Base-by-base conservation (phyloP, 768 basidiomycete genomes). In the Macrolepiota albuminosa region DNA sequence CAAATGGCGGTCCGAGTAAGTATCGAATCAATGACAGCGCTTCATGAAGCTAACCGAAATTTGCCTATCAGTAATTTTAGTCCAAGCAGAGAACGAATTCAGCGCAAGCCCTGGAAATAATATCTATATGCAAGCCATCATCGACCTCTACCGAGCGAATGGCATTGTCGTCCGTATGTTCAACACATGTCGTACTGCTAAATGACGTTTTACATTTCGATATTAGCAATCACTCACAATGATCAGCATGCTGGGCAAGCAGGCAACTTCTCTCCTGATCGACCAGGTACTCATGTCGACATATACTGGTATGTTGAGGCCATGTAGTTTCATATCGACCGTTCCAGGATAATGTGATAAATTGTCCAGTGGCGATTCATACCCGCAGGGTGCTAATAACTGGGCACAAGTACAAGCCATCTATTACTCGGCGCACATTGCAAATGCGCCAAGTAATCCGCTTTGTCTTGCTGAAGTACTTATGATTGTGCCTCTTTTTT, bases 31-130 rank as follows among this genome's bases (percentile, higher is more conserved):
- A 10, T 39, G 6, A 21, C 14, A 51, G 33, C 55, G 21, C 26
- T 39, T 47, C 26, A 42, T 16, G 42, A 55, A 11, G 26, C 5
- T 40, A 24, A 56, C 31, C 18, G 9, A 54, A 18, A 24, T 57
- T 16, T 9, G 6, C 46, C 46, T 14, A 24, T 29, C 61, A 81
- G 81, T 82, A 60, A 80, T 78, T 42, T 73, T 81, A 40, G 74
- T 77, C 10, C 77, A 84, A 71, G 80, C 81, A 6, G 84, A 84
- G 63, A 85, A 85, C 60, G 84, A 85, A 66, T 84, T 76, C 67
- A 80, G 73, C 34, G 74, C 67, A 52, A 78, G 76, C 49, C 66
- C 76, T 43, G 71, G 40, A 53, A 75, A 75, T 62, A 78, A 76
- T 64, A 72, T 72, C 4, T 81, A 78, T 66, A 85, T 80, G 84